phyloP scores from a whole-genome alignment of 2,329 filamentous ascomycete genomes.

The Arthrocladium fulminans region DNA sequence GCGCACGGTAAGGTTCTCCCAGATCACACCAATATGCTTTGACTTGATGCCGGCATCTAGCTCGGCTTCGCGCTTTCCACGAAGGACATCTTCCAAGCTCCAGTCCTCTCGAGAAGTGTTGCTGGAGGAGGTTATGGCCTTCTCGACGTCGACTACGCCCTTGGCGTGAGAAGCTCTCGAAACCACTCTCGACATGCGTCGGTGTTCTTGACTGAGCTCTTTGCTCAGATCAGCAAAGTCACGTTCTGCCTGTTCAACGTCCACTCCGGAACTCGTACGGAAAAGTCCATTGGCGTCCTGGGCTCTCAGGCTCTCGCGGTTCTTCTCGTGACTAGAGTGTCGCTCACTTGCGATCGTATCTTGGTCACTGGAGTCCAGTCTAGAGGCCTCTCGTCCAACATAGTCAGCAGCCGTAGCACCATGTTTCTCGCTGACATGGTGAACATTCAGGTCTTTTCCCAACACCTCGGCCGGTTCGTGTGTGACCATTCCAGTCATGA shows the following conservation, averaged over 20 bases:
- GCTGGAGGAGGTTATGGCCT: constrained; percentile 36
- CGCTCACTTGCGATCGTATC: constrained; percentile 1
- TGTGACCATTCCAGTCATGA: neutral
- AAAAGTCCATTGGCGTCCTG: constrained; percentile 28
- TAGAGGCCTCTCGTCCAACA: neutral
- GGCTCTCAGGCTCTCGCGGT: constrained; percentile 9
- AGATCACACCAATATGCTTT: constrained; percentile 70
- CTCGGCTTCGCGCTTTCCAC: constrained; percentile 63
- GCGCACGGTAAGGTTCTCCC: constrained; percentile 67
- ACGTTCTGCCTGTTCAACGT: constrained; percentile 39
- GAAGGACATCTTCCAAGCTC: constrained; percentile 65
- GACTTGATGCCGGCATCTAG: constrained; percentile 67
- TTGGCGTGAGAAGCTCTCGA: constrained; percentile 25
- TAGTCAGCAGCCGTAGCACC: constrained; percentile 10
- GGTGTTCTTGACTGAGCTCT: constrained; percentile 32
- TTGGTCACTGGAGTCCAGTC: constrained; percentile 5
- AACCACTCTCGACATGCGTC: constrained; percentile 28
- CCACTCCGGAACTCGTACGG: constrained; percentile 31
- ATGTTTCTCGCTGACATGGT: constrained; percentile 14
- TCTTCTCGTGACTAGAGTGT: constrained; percentile 8
- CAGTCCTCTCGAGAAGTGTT: constrained; percentile 52
- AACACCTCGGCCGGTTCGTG: constrained; percentile 1
- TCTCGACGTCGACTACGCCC: constrained; percentile 48
- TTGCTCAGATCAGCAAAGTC: constrained; percentile 34
- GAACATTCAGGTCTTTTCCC: constrained; percentile 12